Percentiles rank a stretch among this genome's conserved stretches.
Evolutionary conservation across 192 early-diverging fungal genomes (phyloP).

Genomic region (Podila epigama): DNA sequence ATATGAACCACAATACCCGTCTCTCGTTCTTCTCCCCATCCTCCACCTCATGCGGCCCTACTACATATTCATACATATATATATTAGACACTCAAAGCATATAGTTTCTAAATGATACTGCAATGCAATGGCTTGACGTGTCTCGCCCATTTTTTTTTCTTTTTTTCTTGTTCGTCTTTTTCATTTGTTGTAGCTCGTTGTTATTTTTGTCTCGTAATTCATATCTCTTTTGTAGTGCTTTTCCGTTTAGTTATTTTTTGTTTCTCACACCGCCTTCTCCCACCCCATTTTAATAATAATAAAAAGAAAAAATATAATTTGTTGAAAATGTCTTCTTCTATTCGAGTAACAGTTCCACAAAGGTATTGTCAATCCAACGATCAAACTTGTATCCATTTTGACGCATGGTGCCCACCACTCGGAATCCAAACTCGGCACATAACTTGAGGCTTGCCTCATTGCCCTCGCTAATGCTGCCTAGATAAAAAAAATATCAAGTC

Average conservation of each 20-base stretch:
- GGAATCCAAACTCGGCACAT: slow-evolving; percentile 52
- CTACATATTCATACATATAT: too few species aligned
- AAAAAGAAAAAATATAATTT: not conserved
- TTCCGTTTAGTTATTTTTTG: too few species aligned
- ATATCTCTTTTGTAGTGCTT: not conserved
- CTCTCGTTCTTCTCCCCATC: too few species aligned
- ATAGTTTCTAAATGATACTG: not conserved
- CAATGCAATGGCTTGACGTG: too few species aligned
- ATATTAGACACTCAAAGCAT: too few species aligned
- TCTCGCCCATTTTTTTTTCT: too few species aligned
- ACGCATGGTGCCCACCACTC: slow-evolving; percentile 53
- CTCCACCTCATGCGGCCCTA: too few species aligned
- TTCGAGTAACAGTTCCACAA: slow-evolving; percentile 52
- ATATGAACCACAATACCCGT: too few species aligned
- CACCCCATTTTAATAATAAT: not conserved
- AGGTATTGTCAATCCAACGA: slow-evolving; percentile 58
- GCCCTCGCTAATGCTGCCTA: slow-evolving; percentile 57
- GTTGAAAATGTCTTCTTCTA: not conserved
- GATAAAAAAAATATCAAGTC: not conserved
- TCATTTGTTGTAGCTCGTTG: not conserved
- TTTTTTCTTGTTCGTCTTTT: not conserved
- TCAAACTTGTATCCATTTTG: slow-evolving; percentile 67
- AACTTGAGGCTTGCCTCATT: slow-evolving; percentile 50
- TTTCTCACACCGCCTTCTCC: not conserved
- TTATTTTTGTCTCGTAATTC: not conserved